Base-by-base conservation (phyloP, 2,329 filamentous ascomycete genomes). In the Bipolaris zeicola region DNA sequence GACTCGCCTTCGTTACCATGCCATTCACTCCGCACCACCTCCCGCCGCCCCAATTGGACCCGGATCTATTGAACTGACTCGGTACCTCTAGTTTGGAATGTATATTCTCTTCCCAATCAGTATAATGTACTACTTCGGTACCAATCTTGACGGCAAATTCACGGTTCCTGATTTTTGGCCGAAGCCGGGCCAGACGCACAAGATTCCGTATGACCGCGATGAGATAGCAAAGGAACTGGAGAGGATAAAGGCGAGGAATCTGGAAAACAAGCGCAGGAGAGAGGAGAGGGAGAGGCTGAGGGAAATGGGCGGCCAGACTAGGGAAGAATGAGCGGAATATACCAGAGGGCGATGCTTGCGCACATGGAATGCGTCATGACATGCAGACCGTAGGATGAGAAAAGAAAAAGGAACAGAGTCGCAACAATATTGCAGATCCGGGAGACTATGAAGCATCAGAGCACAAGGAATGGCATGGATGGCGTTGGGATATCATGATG, bases 41-140 rank as follows among this genome's bases (percentile, higher is more conserved):
- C 16, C 28, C 28, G 1, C 28, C 13, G 14, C 7, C 38, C 22
- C 43, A 57, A 55, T 48, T 34, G 14, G 45, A 6, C 18, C 18
- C 28, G 24, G 14, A 13, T 16, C 10, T 24, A 6, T 10, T 7
- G 6, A 14, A 28, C 52, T 54, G 18, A 53, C 44, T 24, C 13
- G 10, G 28, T 10, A 0, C 10, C 28, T n/a, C 33, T 55, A 97
- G 94, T 99, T 99, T 78, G 93, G 94, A 81, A 91, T 96, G 85
- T 99, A 99, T 82, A 89, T 99, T 81, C 89, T 97, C 85, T 99
- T 99, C 80, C 95, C 95, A 16, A 98, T 99, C 71, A 92, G 91
- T 69, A 93, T 95, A 83, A 99, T 99, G 95, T 98, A 96, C 84
- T 99, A 99, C 82, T 99, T 98, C 78, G 95, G 95, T 75, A 96